Conservation (phyloP, 305 asterid species). For the Stenogyne calaminthoides region DNA sequence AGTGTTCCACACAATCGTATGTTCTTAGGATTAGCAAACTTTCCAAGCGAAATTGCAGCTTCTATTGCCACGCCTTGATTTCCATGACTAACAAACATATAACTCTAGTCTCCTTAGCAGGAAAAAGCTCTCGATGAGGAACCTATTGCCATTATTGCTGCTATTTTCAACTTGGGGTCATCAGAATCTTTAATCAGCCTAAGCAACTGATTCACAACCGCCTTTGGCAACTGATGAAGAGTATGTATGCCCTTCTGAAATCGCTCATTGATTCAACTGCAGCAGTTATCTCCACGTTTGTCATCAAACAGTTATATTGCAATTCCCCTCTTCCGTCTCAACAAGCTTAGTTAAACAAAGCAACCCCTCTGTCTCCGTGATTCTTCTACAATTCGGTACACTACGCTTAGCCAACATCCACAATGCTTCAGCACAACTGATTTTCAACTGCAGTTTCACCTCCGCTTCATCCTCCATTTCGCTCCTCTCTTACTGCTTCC, state of each 20-base stretch:
- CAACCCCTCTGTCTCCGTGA: slow-evolving; percentile 74
- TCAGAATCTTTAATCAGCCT: slow-evolving; percentile 53
- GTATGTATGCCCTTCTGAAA: slow-evolving; percentile 65
- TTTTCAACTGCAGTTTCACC: slow-evolving; percentile 57
- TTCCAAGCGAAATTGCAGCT: slow-evolving; percentile 71
- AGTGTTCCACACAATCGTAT: too few relatives aligned
- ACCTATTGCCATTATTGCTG: slow-evolving; percentile 70
- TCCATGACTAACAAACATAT: too few relatives aligned
- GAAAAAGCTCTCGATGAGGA: slow-evolving; percentile 81
- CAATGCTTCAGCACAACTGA: slow-evolving; percentile 72
- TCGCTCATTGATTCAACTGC: slow-evolving; percentile 83
- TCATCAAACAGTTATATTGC: slow-evolving; percentile 71
- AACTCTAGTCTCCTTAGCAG: slow-evolving; percentile 80
- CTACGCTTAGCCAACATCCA: slow-evolving; percentile 84
- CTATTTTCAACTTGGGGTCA: slow-evolving; percentile 43
- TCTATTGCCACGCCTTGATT: slow-evolving; percentile 61
- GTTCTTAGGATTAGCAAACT: too few relatives aligned
- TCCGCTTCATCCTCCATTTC: slow-evolving; percentile 41
- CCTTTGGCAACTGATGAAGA: slow-evolving; percentile 74
- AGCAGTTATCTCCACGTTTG: slow-evolving; percentile 76
- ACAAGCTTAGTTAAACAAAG: slow-evolving; percentile 86
- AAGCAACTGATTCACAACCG: too few relatives aligned
- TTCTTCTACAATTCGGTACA: slow-evolving; percentile 62
- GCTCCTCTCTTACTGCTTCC: too few relatives aligned
- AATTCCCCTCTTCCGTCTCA: slow-evolving; percentile 65